Evolutionary conservation across 768 basidiomycete genomes (phyloP).

Genomic region (Suillus spraguei): DNA sequence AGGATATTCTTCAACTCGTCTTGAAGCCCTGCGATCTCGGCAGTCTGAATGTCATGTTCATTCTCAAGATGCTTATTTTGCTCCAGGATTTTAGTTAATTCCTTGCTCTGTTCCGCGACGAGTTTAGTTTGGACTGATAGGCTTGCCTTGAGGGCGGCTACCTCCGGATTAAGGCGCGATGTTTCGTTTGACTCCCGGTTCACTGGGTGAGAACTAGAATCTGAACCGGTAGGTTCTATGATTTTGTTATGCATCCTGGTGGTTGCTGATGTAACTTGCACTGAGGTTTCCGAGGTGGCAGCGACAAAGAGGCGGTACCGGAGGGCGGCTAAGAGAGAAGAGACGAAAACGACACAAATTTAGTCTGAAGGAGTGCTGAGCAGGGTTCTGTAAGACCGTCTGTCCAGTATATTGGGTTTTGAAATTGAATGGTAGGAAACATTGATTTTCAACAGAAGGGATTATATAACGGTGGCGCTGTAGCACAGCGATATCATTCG

Average conservation of each 20-base stretch:
- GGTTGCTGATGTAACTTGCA: not conserved
- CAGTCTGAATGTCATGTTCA: constrained; percentile 4
- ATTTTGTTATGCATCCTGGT: not conserved
- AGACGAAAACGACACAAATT: not conserved
- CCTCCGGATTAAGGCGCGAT: not conserved
- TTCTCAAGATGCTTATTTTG: constrained; percentile 4
- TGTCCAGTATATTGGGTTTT: not conserved
- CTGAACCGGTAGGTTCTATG: constrained; percentile 2
- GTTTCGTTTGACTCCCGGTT: not conserved
- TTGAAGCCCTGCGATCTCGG: constrained; percentile 10
- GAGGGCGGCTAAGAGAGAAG: not conserved
- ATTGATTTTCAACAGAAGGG: not conserved
- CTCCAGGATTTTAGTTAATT: constrained; percentile 1
- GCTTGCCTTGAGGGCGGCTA: not conserved
- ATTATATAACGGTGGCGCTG: not conserved
- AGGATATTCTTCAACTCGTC: constrained; percentile 5
- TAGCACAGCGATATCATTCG: no score
- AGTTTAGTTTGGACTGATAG: constrained; percentile 2
- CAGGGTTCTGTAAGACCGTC: not conserved
- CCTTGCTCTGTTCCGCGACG: not conserved
- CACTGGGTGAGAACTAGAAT: not conserved
- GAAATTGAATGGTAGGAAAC: not conserved
- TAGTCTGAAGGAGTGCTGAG: not conserved
- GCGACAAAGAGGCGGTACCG: not conserved
- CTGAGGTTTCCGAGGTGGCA: not conserved